A percentile compares a stretch with the other conserved stretches of the same genome.
Evolutionary conservation across 2,329 filamentous ascomycete genomes (phyloP).

Genomic region (Colletotrichum noveboracense): DNA sequence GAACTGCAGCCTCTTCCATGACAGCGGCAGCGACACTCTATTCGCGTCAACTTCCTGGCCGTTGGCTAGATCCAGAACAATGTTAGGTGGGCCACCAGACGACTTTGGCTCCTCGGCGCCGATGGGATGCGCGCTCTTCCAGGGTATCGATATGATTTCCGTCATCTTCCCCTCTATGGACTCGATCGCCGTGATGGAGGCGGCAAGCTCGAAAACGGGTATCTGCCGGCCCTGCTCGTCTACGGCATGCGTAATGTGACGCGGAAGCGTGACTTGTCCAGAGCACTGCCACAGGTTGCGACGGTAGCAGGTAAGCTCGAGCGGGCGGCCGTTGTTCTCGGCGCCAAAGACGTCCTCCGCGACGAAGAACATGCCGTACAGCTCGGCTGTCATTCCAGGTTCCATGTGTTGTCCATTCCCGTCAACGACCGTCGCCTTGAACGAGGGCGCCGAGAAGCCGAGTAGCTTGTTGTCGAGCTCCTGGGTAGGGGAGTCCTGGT

Average conservation of each 20-base stretch:
- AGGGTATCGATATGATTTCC: conserved; percentile 95
- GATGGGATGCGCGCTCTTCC: conserved; percentile 77
- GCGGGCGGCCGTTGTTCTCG: conserved; percentile 61
- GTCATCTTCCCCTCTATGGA: conserved; percentile 91
- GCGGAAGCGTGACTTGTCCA: conserved; percentile 82
- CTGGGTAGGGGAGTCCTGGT: conserved; percentile 55
- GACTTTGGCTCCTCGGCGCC: conserved; percentile 54
- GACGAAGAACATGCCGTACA: conserved; percentile 89
- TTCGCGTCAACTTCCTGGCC: conserved; percentile 78
- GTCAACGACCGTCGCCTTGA: conserved; percentile 68
- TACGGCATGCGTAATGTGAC: conserved; percentile 70
- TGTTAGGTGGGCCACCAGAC: conserved; percentile 55
- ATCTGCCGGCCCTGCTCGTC: conserved; percentile 80
- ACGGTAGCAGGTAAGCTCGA: conserved; percentile 93
- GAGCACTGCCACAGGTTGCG: conserved; percentile 96
- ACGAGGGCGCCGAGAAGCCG: conserved; percentile 71
- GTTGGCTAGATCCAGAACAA: conserved; percentile 58
- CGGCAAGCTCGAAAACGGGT: conserved; percentile 78
- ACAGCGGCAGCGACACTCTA: conserved; percentile 80
- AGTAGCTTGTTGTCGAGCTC: conserved; percentile 74
- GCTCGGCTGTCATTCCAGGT: conserved; percentile 69
- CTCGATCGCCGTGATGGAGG: conserved; percentile 85
- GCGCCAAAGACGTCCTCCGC: conserved; percentile 80
- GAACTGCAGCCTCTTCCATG: conserved; percentile 95
- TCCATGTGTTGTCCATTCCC: conserved; percentile 68